Percentiles rank a stretch among this genome's conserved stretches.
phyloP scores from a whole-genome alignment of 306 rosid genomes.

The Mimosa bimucronata region DNA sequence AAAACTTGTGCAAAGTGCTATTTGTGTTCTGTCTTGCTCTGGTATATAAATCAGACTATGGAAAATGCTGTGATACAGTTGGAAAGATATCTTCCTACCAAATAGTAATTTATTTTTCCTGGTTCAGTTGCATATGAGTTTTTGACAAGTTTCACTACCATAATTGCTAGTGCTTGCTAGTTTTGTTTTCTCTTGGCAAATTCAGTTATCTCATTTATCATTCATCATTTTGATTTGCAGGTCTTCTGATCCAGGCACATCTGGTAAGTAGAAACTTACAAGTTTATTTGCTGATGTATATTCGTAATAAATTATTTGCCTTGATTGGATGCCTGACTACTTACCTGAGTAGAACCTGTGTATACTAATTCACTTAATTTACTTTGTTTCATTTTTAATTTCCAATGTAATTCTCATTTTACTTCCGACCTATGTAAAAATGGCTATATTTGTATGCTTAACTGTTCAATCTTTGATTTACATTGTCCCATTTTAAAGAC shows the following conservation, averaged over 20 bases:
- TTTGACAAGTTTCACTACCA: background rate
- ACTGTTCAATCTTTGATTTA: background rate
- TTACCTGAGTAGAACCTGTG: background rate
- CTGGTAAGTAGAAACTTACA: conserved; percentile 15
- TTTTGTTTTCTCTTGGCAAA: background rate
- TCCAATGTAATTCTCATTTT: background rate
- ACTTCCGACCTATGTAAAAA: background rate
- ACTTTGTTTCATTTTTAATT: background rate
- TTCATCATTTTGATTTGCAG: conserved; percentile 4
- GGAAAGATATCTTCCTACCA: background rate
- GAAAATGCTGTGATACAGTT: background rate
- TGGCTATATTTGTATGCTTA: background rate
- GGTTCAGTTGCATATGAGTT: background rate
- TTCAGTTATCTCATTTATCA: background rate
- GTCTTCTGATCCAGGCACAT: conserved; percentile 28
- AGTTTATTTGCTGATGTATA: background rate
- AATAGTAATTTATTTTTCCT: background rate
- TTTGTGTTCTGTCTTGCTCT: background rate
- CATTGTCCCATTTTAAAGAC: background rate
- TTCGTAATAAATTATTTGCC: background rate
- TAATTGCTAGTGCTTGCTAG: background rate
- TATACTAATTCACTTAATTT: background rate
- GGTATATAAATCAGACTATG: background rate
- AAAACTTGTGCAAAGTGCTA: background rate
- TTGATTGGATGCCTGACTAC: background rate